These are phyloP conservation scores for Andrographis paniculata DNA, from an alignment of 305 asterid genomes.

Conservation along the genomic window DNA sequence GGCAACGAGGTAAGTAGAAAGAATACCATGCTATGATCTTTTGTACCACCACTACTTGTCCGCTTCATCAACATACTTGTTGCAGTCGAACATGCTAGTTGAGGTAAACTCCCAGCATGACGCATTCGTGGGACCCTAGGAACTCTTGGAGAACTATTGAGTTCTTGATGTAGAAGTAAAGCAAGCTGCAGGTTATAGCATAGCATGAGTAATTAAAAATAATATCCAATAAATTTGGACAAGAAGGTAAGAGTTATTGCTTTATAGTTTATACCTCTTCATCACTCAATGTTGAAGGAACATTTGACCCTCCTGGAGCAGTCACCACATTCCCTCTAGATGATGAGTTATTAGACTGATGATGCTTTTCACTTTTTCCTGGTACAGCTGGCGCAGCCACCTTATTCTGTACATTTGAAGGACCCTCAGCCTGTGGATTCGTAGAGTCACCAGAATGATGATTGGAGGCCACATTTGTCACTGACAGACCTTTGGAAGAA, in stretches of 20 bases:
- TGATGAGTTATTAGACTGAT: conserved; percentile 42
- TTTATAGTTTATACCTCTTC: conserved; percentile 62
- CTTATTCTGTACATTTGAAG: conserved; percentile 39
- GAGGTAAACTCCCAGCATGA: conserved; percentile 91
- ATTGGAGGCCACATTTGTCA: conserved; percentile 26
- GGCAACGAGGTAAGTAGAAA: conserved; percentile 13
- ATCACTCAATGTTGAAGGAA: conserved; percentile 73
- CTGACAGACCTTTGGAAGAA: conserved; percentile 34
- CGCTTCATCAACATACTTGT: conserved; percentile 71
- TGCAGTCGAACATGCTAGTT: conserved; percentile 56
- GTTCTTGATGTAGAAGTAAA: conserved; percentile 90
- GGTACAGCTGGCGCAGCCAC: conserved; percentile 34
- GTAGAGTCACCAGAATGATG: conserved; percentile 42
- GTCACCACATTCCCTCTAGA: conserved; percentile 49
- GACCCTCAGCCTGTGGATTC: conserved; percentile 39
- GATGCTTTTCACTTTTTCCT: conserved; percentile 56
- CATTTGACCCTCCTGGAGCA: conserved; percentile 47
- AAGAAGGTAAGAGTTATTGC: conserved; percentile 2
- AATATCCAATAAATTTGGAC: conserved; percentile 5
- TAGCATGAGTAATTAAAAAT: conserved; percentile 13
- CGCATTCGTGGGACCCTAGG: conserved; percentile 97
- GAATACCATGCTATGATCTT: conserved; percentile 63
- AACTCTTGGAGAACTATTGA: conserved; percentile 97
- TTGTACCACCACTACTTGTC: conserved; percentile 60
- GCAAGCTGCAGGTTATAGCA: conserved; percentile 59